Evolutionary conservation across 768 basidiomycete genomes (phyloP).

Genomic region (Tricholoma sp.): DNA sequence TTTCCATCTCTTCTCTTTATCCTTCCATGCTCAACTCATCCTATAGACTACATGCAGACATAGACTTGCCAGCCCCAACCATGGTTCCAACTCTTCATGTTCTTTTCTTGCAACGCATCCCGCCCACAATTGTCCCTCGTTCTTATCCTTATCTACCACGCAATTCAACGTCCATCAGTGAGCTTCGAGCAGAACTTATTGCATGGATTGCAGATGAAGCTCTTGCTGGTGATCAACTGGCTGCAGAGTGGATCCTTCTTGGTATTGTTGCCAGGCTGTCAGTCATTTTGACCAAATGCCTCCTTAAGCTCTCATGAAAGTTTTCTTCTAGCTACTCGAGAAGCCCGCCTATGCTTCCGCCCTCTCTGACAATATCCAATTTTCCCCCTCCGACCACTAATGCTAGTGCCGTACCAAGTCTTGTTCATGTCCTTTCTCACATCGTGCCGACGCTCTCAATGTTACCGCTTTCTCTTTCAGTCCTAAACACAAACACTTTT

Average conservation of each 20-base stretch:
- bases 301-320: background rate
- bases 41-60: conserved; percentile 31
- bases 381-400: conserved; percentile 45
- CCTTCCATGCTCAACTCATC: conserved; percentile 8
- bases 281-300: conserved; percentile 20
- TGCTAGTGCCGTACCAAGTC: conserved; percentile 33
- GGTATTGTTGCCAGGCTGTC: conserved; percentile 59
- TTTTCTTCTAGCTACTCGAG: conserved; percentile 53
- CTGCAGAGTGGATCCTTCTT: conserved; percentile 75
- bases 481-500: conserved; percentile 55
- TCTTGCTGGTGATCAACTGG: conserved; percentile 60
- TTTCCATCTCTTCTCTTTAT: background rate
- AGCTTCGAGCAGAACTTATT: conserved; percentile 51
- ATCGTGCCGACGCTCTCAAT: conserved; percentile 53
- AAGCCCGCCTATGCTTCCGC: conserved; percentile 60
- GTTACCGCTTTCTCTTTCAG: conserved; percentile 57
- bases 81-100: conserved; percentile 67
- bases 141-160: conserved; percentile 26
- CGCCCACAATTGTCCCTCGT: conserved; percentile 33
- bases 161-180: conserved; percentile 6
- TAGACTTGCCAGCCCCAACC: conserved; percentile 31
- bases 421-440: conserved; percentile 49
- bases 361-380: conserved; percentile 55
- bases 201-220: conserved; percentile 70
- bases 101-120: conserved; percentile 44